Evolutionary conservation across 768 basidiomycete species (phyloP).

Genomic region (Ramaria sp.): DNA sequence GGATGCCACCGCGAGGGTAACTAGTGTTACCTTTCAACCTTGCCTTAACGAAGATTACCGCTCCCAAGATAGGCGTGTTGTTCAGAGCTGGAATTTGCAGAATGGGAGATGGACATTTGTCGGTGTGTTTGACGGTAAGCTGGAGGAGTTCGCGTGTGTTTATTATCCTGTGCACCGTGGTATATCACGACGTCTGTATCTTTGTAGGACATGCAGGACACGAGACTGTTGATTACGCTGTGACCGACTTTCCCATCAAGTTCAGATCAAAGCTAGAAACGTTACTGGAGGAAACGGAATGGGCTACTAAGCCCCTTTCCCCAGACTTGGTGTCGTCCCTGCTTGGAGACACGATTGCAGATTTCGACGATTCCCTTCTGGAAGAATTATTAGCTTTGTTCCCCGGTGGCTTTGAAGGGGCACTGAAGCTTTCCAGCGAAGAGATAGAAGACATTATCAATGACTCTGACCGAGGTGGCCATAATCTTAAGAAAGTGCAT

Average conservation of each 20-base stretch:
- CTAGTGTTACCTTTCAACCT: constrained; percentile 57
- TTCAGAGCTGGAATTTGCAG: constrained; percentile 43
- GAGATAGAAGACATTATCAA: constrained; percentile 53
- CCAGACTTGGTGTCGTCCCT: constrained; percentile 42
- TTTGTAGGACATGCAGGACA: constrained; percentile 56
- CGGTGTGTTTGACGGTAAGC: constrained; percentile 59
- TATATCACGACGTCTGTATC: not conserved
- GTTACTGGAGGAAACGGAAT: constrained; percentile 28
- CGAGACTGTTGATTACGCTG: constrained; percentile 58
- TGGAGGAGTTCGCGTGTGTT: constrained; percentile 8
- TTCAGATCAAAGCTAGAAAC: constrained; percentile 46
- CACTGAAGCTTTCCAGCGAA: constrained; percentile 41
- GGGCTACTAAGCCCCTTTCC: constrained; percentile 26
- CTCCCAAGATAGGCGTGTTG: constrained; percentile 57
- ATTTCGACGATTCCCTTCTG: constrained; percentile 60
- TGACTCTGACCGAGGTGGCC: constrained; percentile 27
- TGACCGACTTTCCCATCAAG: constrained; percentile 58
- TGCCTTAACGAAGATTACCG: constrained; percentile 28
- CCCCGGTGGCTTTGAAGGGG: constrained; percentile 42
- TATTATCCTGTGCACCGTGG: constrained; percentile 5
- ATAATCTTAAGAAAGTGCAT: constrained; percentile 52
- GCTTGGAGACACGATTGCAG: constrained; percentile 45
- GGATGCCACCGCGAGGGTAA: not conserved
- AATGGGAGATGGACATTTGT: constrained; percentile 55
- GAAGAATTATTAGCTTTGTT: constrained; percentile 55